These are phyloP conservation scores for Fomitopsis palustris DNA, from an alignment of 1,284 basidiomycete species.

Conservation along the genomic window DNA sequence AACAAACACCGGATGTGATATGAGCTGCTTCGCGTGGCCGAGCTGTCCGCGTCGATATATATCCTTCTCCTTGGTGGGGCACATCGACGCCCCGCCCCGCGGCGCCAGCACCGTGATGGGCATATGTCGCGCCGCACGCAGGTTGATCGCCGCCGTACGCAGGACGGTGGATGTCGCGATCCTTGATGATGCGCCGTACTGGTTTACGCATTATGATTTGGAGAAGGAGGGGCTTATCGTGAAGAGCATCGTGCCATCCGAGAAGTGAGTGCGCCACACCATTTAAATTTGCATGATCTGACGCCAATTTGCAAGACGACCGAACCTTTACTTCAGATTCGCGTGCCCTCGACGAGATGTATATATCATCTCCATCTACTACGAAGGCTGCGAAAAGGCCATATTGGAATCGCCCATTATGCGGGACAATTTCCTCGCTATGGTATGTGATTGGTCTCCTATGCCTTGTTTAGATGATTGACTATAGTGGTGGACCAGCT, in stretches of 20 bases:
- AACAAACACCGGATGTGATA: neutral
- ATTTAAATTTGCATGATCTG: neutral
- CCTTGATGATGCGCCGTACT: neutral
- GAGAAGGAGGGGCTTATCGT: neutral
- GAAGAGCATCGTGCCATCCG: neutral
- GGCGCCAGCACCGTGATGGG: neutral
- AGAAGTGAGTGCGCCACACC: neutral
- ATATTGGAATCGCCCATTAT: neutral
- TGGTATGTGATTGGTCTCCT: neutral
- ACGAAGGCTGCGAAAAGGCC: neutral
- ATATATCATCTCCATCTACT: neutral
- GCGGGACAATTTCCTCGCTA: neutral
- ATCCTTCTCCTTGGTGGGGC: no score
- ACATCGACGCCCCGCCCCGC: neutral
- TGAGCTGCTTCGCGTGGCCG: neutral
- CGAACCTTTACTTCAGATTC: neutral
- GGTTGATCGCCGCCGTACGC: neutral
- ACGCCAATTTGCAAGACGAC: neutral
- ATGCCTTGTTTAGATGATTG: neutral
- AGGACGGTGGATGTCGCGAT: neutral
- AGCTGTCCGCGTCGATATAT: neutral
- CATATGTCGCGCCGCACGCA: neutral
- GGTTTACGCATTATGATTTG: neutral
- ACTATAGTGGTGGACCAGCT: neutral
- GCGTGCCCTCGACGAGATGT: neutral